phyloP scores from a whole-genome alignment of 257 asterid species.

The Solanum tacnaense region DNA sequence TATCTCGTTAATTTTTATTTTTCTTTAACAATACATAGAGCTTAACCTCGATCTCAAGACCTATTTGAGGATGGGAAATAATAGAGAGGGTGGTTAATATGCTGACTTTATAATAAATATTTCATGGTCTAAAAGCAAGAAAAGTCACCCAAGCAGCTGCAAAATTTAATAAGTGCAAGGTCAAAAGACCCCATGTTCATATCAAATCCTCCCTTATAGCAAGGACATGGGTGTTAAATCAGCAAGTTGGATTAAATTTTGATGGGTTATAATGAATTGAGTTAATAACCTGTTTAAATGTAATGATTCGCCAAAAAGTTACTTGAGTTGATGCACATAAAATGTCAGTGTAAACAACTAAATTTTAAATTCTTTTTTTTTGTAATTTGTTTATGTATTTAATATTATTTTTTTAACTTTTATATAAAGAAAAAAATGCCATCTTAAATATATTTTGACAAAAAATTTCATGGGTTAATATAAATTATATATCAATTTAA shows the following conservation, averaged over 20 bases:
- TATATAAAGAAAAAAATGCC: background rate
- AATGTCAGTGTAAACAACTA: no score
- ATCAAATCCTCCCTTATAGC: background rate
- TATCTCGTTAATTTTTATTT: background rate
- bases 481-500: background rate
- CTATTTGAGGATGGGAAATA: background rate
- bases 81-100: background rate
- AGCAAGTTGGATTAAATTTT: background rate
- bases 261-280: background rate
- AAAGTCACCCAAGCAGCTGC: background rate
- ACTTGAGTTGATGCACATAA: accelerated
- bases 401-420: background rate
- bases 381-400: background rate
- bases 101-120: background rate
- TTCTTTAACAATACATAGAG: background rate
- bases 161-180: background rate
- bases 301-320: background rate
- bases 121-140: background rate
- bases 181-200: background rate
- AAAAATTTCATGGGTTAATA: background rate
- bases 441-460: background rate
- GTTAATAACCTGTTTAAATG: background rate
- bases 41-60: background rate
- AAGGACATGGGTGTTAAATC: background rate
- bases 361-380: background rate